A percentile compares a stretch with the other conserved stretches of the same genome.
phyloP scores from a whole-genome alignment of 129 eudicot genomes.

The Lactuca sativa region DNA sequence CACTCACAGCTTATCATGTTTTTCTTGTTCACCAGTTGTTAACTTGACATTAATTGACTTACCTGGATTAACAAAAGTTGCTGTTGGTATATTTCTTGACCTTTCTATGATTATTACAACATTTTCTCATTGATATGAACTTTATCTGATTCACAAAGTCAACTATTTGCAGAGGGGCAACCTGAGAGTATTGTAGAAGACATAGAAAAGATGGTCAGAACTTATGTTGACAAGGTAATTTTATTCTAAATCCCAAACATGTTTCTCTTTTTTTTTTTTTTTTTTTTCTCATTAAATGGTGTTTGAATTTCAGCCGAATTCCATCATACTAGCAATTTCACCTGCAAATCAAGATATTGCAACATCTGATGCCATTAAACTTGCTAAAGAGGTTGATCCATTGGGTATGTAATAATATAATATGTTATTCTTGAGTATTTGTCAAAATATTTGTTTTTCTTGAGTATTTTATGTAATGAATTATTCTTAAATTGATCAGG shows the following conservation, averaged over 20 bases:
- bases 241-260: neutral
- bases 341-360: conserved; percentile 97
- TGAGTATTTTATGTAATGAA: neutral
- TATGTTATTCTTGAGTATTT: neutral
- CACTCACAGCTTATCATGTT: conserved; percentile 19
- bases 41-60: conserved; percentile 86
- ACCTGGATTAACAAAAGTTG: conserved; percentile 97
- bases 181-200: conserved; percentile 90
- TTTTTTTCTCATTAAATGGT: neutral
- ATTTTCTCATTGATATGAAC: conserved; percentile 1
- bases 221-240: conserved; percentile 88
- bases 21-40: conserved; percentile 62
- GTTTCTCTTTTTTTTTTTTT: neutral
- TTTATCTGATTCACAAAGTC: conserved; percentile 11
- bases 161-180: conserved; percentile 77
- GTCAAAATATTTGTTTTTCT: conserved; percentile 4
- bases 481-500: conserved; percentile 39
- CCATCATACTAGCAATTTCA: conserved; percentile 81
- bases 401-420: conserved; percentile 36
- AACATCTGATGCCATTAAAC: conserved; percentile 88
- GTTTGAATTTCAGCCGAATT: conserved; percentile 57
- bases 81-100: conserved; percentile 63
- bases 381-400: conserved; percentile 89
- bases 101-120: conserved; percentile 9
- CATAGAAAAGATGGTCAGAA: conserved; percentile 91